Percentiles rank a stretch among this genome's conserved stretches.
Conservation (phyloP, 2,329 filamentous ascomycete species). For the Ceratocystis albifundus region DNA sequence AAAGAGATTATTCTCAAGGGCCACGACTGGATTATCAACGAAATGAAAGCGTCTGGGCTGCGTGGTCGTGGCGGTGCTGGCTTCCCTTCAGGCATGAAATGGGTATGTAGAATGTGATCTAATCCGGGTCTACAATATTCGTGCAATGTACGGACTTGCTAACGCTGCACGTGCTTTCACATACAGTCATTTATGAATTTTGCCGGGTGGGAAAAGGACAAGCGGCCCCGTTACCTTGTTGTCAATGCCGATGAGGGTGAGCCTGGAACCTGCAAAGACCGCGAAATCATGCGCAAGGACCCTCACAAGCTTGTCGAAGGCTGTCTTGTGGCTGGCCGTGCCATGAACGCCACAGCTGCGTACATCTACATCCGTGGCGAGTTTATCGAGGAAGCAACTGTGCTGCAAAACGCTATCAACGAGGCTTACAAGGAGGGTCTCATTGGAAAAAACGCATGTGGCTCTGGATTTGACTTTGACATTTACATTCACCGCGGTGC, state of each 20-base stretch:
- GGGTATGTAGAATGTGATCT: constrained; percentile 50
- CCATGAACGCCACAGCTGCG: constrained; percentile 97
- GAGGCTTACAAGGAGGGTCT: constrained; percentile 91
- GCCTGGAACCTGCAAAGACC: constrained; percentile 97
- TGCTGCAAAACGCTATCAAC: constrained; percentile 90
- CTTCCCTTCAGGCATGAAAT: constrained; percentile 97
- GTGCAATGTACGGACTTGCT: neutral
- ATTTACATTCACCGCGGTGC: constrained; percentile 93
- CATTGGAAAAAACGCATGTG: constrained; percentile 97
- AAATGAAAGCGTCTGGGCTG: constrained; percentile 92
- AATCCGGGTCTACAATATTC: neutral
- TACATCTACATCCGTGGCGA: constrained; percentile 99
- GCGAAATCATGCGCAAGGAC: constrained; percentile 99
- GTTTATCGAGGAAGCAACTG: constrained; percentile 89
- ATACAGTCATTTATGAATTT: constrained; percentile 96
- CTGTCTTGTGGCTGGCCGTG: constrained; percentile 86
- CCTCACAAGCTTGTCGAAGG: constrained; percentile 98
- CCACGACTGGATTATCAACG: constrained; percentile 96
- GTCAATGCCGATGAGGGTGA: constrained; percentile 99
- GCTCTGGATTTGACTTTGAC: constrained; percentile 94
- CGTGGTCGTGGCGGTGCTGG: constrained; percentile 93
- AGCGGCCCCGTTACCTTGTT: constrained; percentile 87
- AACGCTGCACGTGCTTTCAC: neutral
- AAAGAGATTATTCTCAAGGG: constrained; percentile 95
- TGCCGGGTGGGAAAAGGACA: constrained; percentile 98